Evolutionary conservation across 805 yeast genomes (phyloP).

Genomic region (Monosporozyma solicola): DNA sequence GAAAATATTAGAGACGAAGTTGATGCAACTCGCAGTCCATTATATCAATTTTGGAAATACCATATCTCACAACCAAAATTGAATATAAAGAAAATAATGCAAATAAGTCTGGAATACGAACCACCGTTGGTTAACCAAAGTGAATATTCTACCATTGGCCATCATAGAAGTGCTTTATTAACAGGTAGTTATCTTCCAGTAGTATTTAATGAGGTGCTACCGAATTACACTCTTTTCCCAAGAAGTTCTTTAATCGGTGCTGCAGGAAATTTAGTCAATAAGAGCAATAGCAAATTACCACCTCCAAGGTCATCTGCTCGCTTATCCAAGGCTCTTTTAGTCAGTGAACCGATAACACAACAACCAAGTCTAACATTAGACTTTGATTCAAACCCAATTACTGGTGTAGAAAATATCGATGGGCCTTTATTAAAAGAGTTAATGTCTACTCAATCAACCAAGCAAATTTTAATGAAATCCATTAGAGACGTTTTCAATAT

Average conservation of each 20-base stretch:
- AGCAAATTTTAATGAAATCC: conserved; percentile 45
- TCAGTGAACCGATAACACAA: conserved; percentile 8
- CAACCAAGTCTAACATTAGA: neutral
- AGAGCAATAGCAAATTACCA: conserved; percentile 5
- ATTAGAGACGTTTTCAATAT: conserved; percentile 58
- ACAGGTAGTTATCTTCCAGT: conserved; percentile 59
- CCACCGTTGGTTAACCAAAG: conserved; percentile 37
- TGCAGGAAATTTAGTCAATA: conserved; percentile 30
- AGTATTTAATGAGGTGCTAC: conserved; percentile 49
- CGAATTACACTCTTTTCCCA: conserved; percentile 50
- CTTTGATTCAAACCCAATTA: conserved; percentile 23
- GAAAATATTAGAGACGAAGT: conserved; percentile 7
- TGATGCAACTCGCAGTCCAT: conserved; percentile 20
- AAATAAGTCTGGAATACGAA: conserved; percentile 53
- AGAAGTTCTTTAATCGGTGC: conserved; percentile 46
- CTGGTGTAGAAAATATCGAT: conserved; percentile 43
- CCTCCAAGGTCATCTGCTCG: conserved; percentile 21
- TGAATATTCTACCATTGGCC: conserved; percentile 30
- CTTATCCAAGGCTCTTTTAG: conserved; percentile 9
- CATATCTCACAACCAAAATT: conserved; percentile 31
- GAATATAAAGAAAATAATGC: conserved; percentile 49
- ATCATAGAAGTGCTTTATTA: conserved; percentile 47
- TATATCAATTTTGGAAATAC: conserved; percentile 25
- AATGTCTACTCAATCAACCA: conserved; percentile 21
- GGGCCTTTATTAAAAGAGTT: conserved; percentile 22